These are phyloP conservation scores for Cladosporium sp. DNA, from an alignment of 2,329 filamentous ascomycete species.

Conservation along the genomic window DNA sequence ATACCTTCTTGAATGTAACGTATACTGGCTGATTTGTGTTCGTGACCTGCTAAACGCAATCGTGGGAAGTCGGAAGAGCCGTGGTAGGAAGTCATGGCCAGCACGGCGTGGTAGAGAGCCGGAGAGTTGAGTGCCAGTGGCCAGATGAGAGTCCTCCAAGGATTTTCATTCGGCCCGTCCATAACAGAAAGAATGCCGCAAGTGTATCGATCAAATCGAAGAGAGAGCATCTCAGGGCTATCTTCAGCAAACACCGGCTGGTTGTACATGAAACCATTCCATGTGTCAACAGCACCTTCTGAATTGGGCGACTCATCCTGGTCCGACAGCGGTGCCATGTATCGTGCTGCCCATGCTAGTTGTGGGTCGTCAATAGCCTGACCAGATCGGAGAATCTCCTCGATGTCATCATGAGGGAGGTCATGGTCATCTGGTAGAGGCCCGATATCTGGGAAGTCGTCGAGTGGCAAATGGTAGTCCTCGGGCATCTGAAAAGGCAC, in stretches of 20 bases:
- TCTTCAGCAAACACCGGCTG: conserved; percentile 36
- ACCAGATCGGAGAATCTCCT: conserved; percentile 13
- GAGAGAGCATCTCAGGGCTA: conserved; percentile 62
- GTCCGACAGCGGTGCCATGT: not conserved
- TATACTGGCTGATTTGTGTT: conserved; percentile 69
- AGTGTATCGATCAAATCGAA: conserved; percentile 66
- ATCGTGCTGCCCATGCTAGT: conserved; percentile 22
- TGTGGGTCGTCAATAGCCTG: conserved; percentile 15
- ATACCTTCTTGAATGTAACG: conserved; percentile 60
- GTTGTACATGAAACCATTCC: conserved; percentile 30
- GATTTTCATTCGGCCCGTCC: conserved; percentile 69
- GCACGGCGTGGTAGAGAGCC: conserved; percentile 68
- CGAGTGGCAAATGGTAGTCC: conserved; percentile 19
- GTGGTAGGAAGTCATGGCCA: conserved; percentile 70
- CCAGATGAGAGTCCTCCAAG: conserved; percentile 72
- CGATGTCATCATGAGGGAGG: conserved; percentile 5
- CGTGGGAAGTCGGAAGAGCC: conserved; percentile 59
- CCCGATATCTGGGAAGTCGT: conserved; percentile 15
- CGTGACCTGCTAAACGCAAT: conserved; percentile 64
- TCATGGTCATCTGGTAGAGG: conserved; percentile 7
- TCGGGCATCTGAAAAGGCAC: conserved; percentile 21
- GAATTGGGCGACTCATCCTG: conserved; percentile 8
- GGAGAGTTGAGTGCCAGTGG: conserved; percentile 65
- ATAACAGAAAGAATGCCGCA: conserved; percentile 72
- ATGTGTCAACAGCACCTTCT: conserved; percentile 6